phyloP scores from a whole-genome alignment of 2,329 filamentous ascomycete species.

The Trichoderma guizhouense region DNA sequence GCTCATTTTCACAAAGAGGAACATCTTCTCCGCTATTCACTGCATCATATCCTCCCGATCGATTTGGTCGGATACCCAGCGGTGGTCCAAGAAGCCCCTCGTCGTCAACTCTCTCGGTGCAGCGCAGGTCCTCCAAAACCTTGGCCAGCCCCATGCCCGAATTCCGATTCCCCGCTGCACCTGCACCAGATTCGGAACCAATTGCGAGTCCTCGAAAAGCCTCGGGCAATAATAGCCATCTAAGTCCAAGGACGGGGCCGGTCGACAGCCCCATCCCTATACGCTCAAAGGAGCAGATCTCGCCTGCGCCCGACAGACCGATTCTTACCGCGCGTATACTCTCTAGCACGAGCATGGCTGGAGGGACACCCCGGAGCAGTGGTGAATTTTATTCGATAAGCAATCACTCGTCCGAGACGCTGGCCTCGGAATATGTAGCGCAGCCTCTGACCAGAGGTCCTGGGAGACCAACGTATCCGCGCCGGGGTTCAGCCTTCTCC shows the following conservation, averaged over 20 bases:
- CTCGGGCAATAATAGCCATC: constrained; percentile 39
- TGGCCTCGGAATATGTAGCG: constrained; percentile 82
- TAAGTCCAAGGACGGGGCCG: constrained; percentile 37
- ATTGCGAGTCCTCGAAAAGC: constrained; percentile 28
- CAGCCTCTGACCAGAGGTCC: constrained; percentile 39
- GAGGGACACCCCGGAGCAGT: constrained; percentile 82
- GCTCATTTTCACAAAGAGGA: constrained; percentile 35
- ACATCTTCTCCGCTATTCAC: constrained; percentile 52
- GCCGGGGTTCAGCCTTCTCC: constrained; percentile 45
- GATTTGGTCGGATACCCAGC: constrained; percentile 41
- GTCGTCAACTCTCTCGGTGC: constrained; percentile 39
- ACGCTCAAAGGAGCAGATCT: constrained; percentile 44
- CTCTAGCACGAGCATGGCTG: constrained; percentile 69
- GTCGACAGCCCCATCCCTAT: constrained; percentile 38
- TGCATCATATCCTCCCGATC: constrained; percentile 52
- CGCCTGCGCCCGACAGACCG: constrained; percentile 54
- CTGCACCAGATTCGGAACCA: constrained; percentile 39
- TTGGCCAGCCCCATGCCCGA: constrained; percentile 48
- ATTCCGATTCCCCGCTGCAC: constrained; percentile 54
- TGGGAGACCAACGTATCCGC: constrained; percentile 43
- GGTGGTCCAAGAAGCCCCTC: constrained; percentile 43
- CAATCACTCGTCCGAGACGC: constrained; percentile 90
- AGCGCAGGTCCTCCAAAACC: constrained; percentile 39
- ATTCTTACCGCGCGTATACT: constrained; percentile 66
- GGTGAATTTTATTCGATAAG: constrained; percentile 93